phyloP scores from a whole-genome alignment of 768 basidiomycete genomes.

The Rickenella mellea region DNA sequence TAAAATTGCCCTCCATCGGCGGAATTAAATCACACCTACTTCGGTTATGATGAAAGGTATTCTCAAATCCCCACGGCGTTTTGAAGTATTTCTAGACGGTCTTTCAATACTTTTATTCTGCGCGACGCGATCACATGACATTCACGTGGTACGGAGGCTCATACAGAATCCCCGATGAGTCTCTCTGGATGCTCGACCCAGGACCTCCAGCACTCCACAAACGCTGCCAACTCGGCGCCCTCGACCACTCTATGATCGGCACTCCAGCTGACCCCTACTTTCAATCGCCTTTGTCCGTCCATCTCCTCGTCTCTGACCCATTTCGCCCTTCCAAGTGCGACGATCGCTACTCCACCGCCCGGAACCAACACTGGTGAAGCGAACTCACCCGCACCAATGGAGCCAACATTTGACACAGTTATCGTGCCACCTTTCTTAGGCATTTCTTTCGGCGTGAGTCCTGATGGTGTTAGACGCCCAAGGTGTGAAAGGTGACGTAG shows the following conservation, averaged over 20 bases:
- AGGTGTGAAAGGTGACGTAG: constrained; percentile 53
- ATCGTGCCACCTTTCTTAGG: constrained; percentile 70
- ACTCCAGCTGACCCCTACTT: constrained; percentile 68
- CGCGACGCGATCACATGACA: too few relatives aligned
- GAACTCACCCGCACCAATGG: constrained; percentile 60
- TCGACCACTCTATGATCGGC: constrained; percentile 85
- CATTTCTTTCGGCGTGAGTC: constrained; percentile 58
- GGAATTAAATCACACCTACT: too few relatives aligned
- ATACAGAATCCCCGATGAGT: constrained; percentile 45
- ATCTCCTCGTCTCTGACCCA: constrained; percentile 67
- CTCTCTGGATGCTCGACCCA: constrained; percentile 72
- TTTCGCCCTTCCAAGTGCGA: constrained; percentile 68
- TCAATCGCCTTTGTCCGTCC: constrained; percentile 45
- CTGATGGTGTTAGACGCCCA: constrained; percentile 59
- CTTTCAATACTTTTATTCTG: too few relatives aligned
- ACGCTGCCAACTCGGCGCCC: constrained; percentile 82
- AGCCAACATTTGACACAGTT: constrained; percentile 77
- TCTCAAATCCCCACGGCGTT: too few relatives aligned
- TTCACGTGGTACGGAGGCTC: constrained; percentile 5
- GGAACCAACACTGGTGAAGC: constrained; percentile 72
- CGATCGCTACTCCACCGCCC: constrained; percentile 80
- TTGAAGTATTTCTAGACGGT: too few relatives aligned
- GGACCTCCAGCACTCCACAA: constrained; percentile 76
- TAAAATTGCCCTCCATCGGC: too few relatives aligned
- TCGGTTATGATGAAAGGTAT: too few relatives aligned